These are phyloP conservation scores for Candida verbasci DNA, from an alignment of 805 yeast species.

Conservation along the genomic window DNA sequence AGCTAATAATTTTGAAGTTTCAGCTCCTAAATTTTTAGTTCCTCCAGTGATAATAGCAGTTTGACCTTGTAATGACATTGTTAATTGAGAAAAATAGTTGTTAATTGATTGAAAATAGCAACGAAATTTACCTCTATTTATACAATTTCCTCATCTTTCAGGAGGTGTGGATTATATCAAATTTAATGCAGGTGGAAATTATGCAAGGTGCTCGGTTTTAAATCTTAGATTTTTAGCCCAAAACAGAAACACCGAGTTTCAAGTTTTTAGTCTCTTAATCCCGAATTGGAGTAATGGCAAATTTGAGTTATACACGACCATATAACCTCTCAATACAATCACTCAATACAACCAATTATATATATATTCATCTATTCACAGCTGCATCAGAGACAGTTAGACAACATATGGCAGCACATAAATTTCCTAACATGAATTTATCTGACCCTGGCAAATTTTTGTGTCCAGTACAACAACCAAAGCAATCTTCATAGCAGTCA, in stretches of 20 bases:
- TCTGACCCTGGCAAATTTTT: slow-evolving; percentile 5
- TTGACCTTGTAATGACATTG: slow-evolving; percentile 33
- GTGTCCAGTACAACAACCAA: slow-evolving; percentile 7
- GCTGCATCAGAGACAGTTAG: slow-evolving; percentile 1
- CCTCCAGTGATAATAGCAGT: slow-evolving; percentile 58
- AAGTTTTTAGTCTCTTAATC: too few relatives aligned
- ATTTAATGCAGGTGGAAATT: too few relatives aligned
- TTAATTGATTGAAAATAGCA: too few relatives aligned
- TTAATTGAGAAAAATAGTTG: too few relatives aligned
- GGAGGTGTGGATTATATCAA: too few relatives aligned
- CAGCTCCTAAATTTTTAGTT: slow-evolving; percentile 55
- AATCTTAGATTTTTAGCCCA: too few relatives aligned
- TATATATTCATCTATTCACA: neutral
- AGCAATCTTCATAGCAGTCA: slow-evolving; percentile 6
- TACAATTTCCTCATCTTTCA: too few relatives aligned
- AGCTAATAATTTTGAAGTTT: slow-evolving; percentile 52
- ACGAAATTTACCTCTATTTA: too few relatives aligned
- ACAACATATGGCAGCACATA: slow-evolving; percentile 7
- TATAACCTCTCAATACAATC: too few relatives aligned
- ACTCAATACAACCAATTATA: neutral
- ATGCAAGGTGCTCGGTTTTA: too few relatives aligned
- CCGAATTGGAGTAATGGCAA: too few relatives aligned
- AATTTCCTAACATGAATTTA: slow-evolving; percentile 5
- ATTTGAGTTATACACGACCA: neutral
- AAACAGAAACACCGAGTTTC: too few relatives aligned